Evolutionary conservation across 768 basidiomycete genomes (phyloP).

Genomic region (Boletus sensibilis): DNA sequence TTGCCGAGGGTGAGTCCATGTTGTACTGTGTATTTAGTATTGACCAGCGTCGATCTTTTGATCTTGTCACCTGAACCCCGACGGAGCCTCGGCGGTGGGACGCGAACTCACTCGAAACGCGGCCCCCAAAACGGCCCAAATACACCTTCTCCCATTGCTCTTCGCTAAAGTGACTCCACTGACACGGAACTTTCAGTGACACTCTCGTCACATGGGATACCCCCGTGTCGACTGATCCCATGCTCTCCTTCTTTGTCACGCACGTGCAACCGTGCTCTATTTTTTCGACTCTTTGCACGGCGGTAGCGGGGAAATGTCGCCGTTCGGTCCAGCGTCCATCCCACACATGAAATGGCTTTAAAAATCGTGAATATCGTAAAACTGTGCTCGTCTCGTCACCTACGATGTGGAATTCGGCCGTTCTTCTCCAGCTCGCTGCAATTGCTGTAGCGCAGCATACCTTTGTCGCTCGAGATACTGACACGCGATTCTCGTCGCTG

Average conservation of each 20-base stretch:
- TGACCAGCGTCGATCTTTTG: background rate
- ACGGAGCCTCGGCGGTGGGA: background rate
- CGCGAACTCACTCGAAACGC: background rate
- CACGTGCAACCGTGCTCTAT: background rate
- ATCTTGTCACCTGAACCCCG: background rate
- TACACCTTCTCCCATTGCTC: background rate
- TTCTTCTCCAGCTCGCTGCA: background rate
- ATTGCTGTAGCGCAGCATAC: constrained; percentile 11
- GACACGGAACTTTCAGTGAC: background rate
- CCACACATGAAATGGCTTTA: background rate
- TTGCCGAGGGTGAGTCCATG: background rate
- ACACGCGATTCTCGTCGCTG: constrained; percentile 17
- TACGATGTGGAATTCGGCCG: constrained; percentile 9
- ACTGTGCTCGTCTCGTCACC: background rate
- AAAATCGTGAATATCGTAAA: background rate
- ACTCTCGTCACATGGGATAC: background rate
- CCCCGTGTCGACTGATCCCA: background rate
- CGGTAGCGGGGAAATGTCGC: background rate
- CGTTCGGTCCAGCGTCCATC: constrained; percentile 2
- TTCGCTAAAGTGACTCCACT: background rate
- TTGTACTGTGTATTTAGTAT: no score
- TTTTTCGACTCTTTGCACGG: background rate
- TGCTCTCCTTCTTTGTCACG: background rate
- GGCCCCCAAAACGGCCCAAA: no score
- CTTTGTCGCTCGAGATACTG: constrained; percentile 4